These are phyloP conservation scores for Ogataea nitratoaversa DNA, from an alignment of 805 yeast genomes.

Conservation along the genomic window DNA sequence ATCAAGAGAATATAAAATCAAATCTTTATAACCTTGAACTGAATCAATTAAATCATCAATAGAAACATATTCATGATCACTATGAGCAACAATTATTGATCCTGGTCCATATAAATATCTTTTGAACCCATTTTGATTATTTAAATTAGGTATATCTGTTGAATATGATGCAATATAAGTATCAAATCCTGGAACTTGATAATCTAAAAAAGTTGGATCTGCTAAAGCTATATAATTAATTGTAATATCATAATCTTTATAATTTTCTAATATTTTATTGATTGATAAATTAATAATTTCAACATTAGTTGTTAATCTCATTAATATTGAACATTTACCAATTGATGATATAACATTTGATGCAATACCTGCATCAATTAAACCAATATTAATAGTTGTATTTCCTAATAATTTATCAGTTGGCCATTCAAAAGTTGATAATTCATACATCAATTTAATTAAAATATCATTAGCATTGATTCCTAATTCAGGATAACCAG, in stretches of 20 bases:
- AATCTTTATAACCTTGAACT: conserved; percentile 48
- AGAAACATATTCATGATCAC: conserved; percentile 50
- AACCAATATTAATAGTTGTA: conserved; percentile 59
- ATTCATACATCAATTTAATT: conserved; percentile 44
- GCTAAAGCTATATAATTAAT: conserved; percentile 11
- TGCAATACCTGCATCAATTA: conserved; percentile 58
- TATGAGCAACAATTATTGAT: conserved; percentile 55
- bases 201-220: conserved; percentile 48
- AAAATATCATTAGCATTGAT: conserved; percentile 56
- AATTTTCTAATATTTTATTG: conserved; percentile 26
- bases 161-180: conserved; percentile 31
- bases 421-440: conserved; percentile 46
- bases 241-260: conserved; percentile 17
- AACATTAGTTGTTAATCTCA: conserved; percentile 51
- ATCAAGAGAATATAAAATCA: conserved; percentile 28
- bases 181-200: conserved; percentile 64
- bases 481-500: conserved; percentile 70
- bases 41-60: conserved; percentile 44
- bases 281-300: conserved; percentile 36
- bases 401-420: conserved; percentile 50
- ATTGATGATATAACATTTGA: conserved; percentile 60
- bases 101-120: conserved; percentile 68
- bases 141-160: conserved; percentile 45
- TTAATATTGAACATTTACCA: conserved; percentile 45
- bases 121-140: conserved; percentile 30